phyloP scores from a whole-genome alignment of 1,139 yeast species.

The Protomyces gravidus region DNA sequence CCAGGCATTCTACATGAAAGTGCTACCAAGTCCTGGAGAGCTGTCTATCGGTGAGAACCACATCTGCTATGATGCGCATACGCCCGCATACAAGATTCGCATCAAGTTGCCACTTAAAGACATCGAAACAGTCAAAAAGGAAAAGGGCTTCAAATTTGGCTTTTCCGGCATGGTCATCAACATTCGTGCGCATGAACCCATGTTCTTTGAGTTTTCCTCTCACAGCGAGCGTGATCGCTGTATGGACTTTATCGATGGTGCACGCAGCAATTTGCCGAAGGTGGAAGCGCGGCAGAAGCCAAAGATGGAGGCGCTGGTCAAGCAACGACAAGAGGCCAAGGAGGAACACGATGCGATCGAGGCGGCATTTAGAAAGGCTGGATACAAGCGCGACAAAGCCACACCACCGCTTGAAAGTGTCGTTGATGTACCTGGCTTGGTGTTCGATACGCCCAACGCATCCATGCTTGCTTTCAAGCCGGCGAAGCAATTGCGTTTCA shows the following conservation, averaged over 20 bases:
- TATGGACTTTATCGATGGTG: conserved; percentile 39
- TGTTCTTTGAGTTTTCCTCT: conserved; percentile 69
- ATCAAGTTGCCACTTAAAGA: conserved; percentile 80
- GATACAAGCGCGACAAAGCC: conserved; percentile 28
- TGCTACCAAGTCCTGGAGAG: conserved; percentile 78
- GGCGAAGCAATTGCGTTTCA: conserved; percentile 50
- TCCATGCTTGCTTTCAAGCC: conserved; percentile 32
- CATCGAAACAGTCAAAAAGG: conserved; percentile 62
- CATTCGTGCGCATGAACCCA: conserved; percentile 69
- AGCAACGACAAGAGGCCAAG: conserved; percentile 30
- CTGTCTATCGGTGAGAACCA: conserved; percentile 63
- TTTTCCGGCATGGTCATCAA: conserved; percentile 66
- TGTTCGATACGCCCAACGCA: conserved; percentile 33
- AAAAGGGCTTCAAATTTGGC: conserved; percentile 60
- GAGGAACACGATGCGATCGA: conserved; percentile 37
- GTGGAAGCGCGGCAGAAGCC: conserved; percentile 1
- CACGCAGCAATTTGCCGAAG: conserved; percentile 6
- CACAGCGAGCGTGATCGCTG: conserved; percentile 71
- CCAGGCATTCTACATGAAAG: conserved; percentile 63
- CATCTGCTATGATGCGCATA: conserved; percentile 70
- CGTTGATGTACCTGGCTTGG: conserved; percentile 32
- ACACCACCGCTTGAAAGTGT: conserved; percentile 6
- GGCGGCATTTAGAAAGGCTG: conserved; percentile 4
- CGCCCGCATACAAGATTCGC: conserved; percentile 72
- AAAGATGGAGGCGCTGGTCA: neutral